phyloP scores from a whole-genome alignment of 2,329 filamentous ascomycete species.

The Fusarium setosum region DNA sequence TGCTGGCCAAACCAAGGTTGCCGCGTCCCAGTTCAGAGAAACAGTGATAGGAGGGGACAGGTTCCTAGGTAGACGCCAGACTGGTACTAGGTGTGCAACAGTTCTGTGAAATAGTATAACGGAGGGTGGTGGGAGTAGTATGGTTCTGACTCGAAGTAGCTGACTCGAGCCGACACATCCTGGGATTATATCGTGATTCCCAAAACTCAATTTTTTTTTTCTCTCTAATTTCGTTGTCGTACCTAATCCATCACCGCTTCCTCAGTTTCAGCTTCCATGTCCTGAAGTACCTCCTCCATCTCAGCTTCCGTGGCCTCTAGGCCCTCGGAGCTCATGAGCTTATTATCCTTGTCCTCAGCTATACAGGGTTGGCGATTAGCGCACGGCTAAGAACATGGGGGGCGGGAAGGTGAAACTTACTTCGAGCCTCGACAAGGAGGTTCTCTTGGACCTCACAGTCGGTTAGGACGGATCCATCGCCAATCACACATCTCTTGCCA shows the following conservation, averaged over 20 bases:
- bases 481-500: slow-evolving; percentile 83
- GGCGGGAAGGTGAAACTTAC: slow-evolving; percentile 59
- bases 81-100: too few relatives aligned
- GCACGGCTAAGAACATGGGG: not conserved
- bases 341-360: slow-evolving; percentile 76
- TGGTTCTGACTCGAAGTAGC: not conserved
- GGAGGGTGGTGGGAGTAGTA: too few relatives aligned
- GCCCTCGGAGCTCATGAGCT: slow-evolving; percentile 75
- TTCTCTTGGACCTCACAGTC: slow-evolving; percentile 96
- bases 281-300: slow-evolving; percentile 64
- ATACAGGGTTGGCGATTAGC: slow-evolving; percentile 28
- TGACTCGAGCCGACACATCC: not conserved
- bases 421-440: slow-evolving; percentile 82
- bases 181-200: not conserved
- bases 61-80: too few relatives aligned
- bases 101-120: not conserved
- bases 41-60: too few relatives aligned
- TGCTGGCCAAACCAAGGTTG: too few relatives aligned
- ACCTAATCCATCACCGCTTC: slow-evolving; percentile 39
- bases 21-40: too few relatives aligned
- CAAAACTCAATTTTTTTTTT: not conserved
- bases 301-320: slow-evolving; percentile 73
- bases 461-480: slow-evolving; percentile 82
- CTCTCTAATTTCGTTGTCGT: slow-evolving; percentile 8
- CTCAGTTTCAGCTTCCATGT: slow-evolving; percentile 52